Base-by-base conservation (phyloP, 2,329 filamentous ascomycete genomes). In the Chaetomium sp. region DNA sequence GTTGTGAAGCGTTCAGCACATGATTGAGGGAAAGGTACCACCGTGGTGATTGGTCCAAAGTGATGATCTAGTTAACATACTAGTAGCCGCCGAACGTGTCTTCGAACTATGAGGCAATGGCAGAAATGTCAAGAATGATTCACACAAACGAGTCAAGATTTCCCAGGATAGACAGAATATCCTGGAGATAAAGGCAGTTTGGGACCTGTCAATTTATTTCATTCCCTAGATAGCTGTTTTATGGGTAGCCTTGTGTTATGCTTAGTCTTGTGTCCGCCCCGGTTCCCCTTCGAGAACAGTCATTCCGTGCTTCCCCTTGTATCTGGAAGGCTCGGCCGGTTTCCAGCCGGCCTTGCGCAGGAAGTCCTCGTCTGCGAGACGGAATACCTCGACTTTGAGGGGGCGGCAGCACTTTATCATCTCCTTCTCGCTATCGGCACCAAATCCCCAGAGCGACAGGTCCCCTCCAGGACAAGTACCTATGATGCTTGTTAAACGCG, bases 371-470 rank as follows among this genome's bases (percentile, higher is more conserved):
- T 89, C 85, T 31, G 80, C 76, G 16, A 94, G 75, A 64, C 81
- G 80, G 74, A 87, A 93, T 0, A 95, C 87, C 70, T 93, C 86
- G 0, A 94, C 89, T 56, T 87, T 87, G 6, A 95, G 82, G 1
- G 90, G 90, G 8, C 91, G 84, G 76, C 90, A 92, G 67, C 87
- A 90, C 65, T 85, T 85, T 70, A 84, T 75, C 84, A 91, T 92
- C 60, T 87, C 87, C 72, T 87, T 83, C 68, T 86, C 85, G 75
- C 85, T 88, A 55, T 83, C 84, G 51, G 83, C 85, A 13, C 89
- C 88, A 81, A 92, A 95, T 0, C 90, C 91, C 90, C 91, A 94
- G n/a, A 86, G 81, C 1, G 89, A 92, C 56, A 95, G 78, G 74
- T 95, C 92, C 0, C 92, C 92, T 1, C 91, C 91, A 0, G 91